phyloP scores from a whole-genome alignment of 495 filamentous ascomycete species.

The Patellaria atrata region DNA sequence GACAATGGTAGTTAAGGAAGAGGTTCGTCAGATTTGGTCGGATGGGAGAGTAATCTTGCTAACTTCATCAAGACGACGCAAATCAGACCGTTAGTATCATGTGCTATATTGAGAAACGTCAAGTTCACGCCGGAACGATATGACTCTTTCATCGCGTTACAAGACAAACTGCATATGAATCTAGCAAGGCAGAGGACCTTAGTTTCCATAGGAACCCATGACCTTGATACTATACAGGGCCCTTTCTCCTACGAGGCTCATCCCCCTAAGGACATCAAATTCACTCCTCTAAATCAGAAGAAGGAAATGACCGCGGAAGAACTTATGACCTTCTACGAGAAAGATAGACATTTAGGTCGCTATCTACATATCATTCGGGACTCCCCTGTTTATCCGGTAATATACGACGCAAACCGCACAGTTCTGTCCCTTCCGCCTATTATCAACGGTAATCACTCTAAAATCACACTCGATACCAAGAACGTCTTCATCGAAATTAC shows the following conservation, averaged over 20 bases:
- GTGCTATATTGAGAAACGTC: constrained; percentile 75
- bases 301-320: constrained; percentile 75
- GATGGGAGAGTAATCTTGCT: constrained; percentile 1
- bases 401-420: constrained; percentile 73
- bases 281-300: constrained; percentile 79
- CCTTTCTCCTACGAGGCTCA: constrained; percentile 95
- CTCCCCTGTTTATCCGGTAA: constrained; percentile 90
- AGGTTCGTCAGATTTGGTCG: constrained; percentile 30
- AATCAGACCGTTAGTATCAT: constrained; percentile 74
- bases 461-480: constrained; percentile 76
- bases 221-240: constrained; percentile 82
- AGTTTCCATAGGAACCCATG: constrained; percentile 92
- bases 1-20: constrained; percentile 61
- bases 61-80: constrained; percentile 42
- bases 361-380: constrained; percentile 89
- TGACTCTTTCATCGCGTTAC: constrained; percentile 92
- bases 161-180: constrained; percentile 97
- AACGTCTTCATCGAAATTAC: constrained; percentile 97
- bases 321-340: constrained; percentile 90
- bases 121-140: constrained; percentile 84
- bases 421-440: constrained; percentile 94
- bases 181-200: constrained; percentile 83
- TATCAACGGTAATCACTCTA: constrained; percentile 94
- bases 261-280: constrained; percentile 81
- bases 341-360: constrained; percentile 65